Conservation (phyloP, 257 asterid genomes). For the Gentiana straminea region DNA sequence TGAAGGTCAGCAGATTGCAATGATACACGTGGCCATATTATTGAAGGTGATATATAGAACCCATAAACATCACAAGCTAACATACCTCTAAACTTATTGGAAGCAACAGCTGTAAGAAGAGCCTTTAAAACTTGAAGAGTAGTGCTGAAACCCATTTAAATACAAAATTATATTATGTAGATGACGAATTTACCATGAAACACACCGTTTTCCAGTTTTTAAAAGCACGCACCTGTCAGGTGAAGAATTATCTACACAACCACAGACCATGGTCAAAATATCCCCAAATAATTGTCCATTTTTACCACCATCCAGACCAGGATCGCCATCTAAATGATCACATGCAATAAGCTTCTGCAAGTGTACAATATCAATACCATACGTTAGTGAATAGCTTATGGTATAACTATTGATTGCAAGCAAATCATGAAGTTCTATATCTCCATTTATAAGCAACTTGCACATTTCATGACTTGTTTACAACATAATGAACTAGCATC, state of each 20-base stretch:
- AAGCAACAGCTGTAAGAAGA: slow-evolving; percentile 92
- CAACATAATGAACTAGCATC: too few species aligned
- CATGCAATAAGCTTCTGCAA: slow-evolving; percentile 94
- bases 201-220: slow-evolving; percentile 7
- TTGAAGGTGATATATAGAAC: neutral
- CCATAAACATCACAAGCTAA: slow-evolving; percentile 1
- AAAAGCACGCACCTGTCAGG: slow-evolving; percentile 68
- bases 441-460: too few species aligned
- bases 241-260: slow-evolving; percentile 87
- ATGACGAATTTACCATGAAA: slow-evolving; percentile 9
- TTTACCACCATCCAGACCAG: slow-evolving; percentile 85
- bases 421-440: too few species aligned
- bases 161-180: slow-evolving; percentile 15
- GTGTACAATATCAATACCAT: slow-evolving; percentile 2
- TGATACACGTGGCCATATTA: too few species aligned
- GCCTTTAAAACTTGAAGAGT: slow-evolving; percentile 96
- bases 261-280: slow-evolving; percentile 88
- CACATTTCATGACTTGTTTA: too few species aligned
- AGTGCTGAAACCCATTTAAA: slow-evolving; percentile 54
- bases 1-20: too few species aligned
- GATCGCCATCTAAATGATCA: slow-evolving; percentile 96
- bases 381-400: too few species aligned
- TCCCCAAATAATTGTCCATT: slow-evolving; percentile 57
- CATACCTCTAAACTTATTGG: slow-evolving; percentile 86
- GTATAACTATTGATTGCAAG: too few species aligned